A percentile compares a stretch with the other conserved stretches of the same genome.
These are phyloP conservation scores for Lotmaria passim DNA, from an alignment of 208 protist species.

Conservation along the genomic window DNA sequence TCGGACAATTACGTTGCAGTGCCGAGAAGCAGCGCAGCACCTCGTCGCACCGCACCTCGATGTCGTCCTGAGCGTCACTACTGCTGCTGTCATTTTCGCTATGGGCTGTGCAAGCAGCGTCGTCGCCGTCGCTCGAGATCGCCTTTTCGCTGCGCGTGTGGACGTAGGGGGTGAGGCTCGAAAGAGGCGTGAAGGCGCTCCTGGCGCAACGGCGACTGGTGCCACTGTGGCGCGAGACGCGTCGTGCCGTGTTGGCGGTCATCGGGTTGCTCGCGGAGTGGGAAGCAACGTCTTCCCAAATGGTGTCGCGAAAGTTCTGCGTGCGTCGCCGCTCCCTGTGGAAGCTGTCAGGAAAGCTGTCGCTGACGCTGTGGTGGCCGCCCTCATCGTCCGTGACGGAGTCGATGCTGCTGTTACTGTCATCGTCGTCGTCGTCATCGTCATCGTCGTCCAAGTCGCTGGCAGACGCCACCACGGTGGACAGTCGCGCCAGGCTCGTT, in stretches of 20 bases:
- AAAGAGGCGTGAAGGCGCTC: constrained; percentile 11
- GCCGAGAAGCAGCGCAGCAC: constrained; percentile 25
- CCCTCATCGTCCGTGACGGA: neutral
- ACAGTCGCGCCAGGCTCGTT: constrained; percentile 27
- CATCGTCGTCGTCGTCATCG: constrained; percentile 9
- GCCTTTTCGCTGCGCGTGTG: neutral
- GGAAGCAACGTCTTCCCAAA: neutral
- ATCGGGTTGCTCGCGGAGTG: constrained; percentile 3
- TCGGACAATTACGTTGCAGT: constrained; percentile 25
- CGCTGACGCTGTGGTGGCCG: neutral
- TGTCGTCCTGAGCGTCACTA: neutral
- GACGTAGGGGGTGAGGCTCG: neutral
- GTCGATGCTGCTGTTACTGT: neutral
- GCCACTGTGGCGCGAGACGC: neutral
- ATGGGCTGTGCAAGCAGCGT: neutral
- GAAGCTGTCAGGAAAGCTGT: constrained; percentile 7
- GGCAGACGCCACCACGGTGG: constrained; percentile 5
- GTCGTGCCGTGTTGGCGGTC: neutral
- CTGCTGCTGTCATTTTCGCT: neutral
- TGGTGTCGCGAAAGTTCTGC: constrained; percentile 10
- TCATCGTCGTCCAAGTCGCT: constrained; percentile 19
- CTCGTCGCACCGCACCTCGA: constrained; percentile 31
- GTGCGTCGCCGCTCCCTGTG: neutral
- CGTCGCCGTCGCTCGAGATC: neutral
- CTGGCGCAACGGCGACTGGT: neutral